Base-by-base conservation (phyloP, 768 basidiomycete genomes). In the Lactifluus pinguis region DNA sequence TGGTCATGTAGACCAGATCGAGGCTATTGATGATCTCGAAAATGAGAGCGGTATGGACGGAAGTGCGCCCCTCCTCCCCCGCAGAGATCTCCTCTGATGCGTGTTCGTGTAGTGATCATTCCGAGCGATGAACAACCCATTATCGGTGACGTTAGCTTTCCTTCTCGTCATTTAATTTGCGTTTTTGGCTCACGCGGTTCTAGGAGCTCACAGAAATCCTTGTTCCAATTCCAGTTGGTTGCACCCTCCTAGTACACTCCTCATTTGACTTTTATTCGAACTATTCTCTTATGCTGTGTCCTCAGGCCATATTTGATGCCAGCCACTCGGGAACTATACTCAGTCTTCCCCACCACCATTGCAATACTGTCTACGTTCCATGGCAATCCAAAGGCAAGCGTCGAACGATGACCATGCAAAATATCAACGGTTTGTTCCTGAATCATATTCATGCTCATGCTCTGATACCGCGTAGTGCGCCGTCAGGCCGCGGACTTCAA, bases 311-410 rank as follows among this genome's bases (percentile, higher is more conserved):
- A 15, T 64, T 71, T 49, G 69, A 71, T 51, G 61, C 66, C 2
- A 69, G 69, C 30, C 68, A 69, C 19, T 68, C 68, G 4, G 69
- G 68, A 25, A 71, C 70, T 0, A 9, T 71, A 9, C 65, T 71
- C 10, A 66, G 69, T 36, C 62, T 70, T 19, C 66, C 64, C 0
- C 69, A 70, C 49, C 55, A 68, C 47, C 50, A 64, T 14, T 70
- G 69, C 55, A 68, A 70, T 47, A 48, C 32, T 0, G 55, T 68
- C 11, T 69, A 66, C 60, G 64, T 64, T 21, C 69, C 68, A 6
- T 68, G 68, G 68, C 57, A 61, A 32, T 66, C 65, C 56, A 66
- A 60, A 45, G 68, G 69, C 44, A 41, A 59, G 45, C 68, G 69
- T 6, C 55, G 61, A 38, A 57, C 67, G n/a, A 58, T 57, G 19